Conservation (phyloP, 257 asterid genomes). For the Eustoma russellianum region DNA sequence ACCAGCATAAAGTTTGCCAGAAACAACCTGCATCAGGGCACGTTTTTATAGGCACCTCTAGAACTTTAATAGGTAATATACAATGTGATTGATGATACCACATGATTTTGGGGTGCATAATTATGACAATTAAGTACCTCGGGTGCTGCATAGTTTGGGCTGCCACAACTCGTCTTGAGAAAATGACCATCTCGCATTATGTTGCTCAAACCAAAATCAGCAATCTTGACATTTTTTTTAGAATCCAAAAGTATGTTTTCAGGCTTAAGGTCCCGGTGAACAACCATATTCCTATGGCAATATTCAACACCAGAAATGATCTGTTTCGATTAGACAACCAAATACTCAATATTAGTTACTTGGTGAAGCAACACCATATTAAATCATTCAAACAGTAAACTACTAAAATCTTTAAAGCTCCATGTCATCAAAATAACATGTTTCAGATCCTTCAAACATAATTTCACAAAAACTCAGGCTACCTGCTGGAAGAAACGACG, state of each 20-base stretch:
- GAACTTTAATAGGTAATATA: background rate
- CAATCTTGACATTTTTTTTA: conserved; percentile 74
- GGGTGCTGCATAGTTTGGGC: conserved; percentile 98
- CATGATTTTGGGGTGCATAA: conserved; percentile 8
- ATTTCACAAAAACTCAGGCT: conserved; percentile 7
- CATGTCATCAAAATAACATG: too few species aligned
- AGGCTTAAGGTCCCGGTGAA: conserved; percentile 97
- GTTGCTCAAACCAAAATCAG: conserved; percentile 94
- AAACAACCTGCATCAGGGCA: conserved; percentile 62
- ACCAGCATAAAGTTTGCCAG: conserved; percentile 93
- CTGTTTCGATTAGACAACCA: conserved; percentile 27
- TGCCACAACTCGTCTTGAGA: conserved; percentile 92
- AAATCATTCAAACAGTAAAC: too few species aligned
- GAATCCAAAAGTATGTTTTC: conserved; percentile 88
- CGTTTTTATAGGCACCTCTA: conserved; percentile 3
- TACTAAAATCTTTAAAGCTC: background rate
- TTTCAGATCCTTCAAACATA: too few species aligned
- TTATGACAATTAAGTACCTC: conserved; percentile 45
- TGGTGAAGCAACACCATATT: too few species aligned
- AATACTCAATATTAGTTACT: too few species aligned
- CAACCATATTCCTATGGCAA: conserved; percentile 91
- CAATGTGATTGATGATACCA: background rate
- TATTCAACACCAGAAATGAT: conserved; percentile 83
- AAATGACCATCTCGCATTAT: conserved; percentile 95
- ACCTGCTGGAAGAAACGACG: conserved; percentile 92